A percentile compares a stretch with the other conserved stretches of the same genome.
These are phyloP conservation scores for Globisporangium camurandrum DNA, from an alignment of 352 stramenopile species.

Conservation along the genomic window DNA sequence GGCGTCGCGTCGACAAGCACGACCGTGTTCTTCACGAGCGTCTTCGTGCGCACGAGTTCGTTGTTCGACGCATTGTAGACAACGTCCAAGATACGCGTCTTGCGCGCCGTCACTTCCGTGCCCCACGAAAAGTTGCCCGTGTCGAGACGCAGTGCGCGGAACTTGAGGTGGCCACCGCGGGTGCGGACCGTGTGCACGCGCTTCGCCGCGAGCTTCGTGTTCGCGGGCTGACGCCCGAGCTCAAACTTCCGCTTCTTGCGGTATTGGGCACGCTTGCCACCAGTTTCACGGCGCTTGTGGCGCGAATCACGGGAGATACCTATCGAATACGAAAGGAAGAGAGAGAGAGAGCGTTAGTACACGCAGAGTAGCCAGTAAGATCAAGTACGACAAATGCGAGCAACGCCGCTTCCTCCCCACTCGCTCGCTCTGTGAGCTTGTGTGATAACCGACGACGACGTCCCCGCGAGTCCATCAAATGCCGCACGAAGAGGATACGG, in stretches of 20 bases:
- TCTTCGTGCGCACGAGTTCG: conserved; percentile 99
- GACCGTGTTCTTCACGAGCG: conserved; percentile 98
- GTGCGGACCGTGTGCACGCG: conserved; percentile 94
- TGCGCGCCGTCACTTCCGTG: conserved; percentile 95
- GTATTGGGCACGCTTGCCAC: conserved; percentile 96
- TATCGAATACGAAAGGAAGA: conserved; percentile 17
- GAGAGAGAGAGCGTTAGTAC: conserved; percentile 1
- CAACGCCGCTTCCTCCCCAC: too few species aligned
- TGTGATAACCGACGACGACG: conserved; percentile 12
- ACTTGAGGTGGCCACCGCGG: conserved; percentile 98
- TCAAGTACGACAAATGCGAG: too few species aligned
- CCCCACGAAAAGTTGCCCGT: conserved; percentile 99
- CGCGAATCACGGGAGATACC: conserved; percentile 99
- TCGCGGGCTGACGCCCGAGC: conserved; percentile 95
- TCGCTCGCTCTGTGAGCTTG: too few species aligned
- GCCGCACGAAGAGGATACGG: conserved; percentile 87
- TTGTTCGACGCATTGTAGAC: conserved; percentile 99
- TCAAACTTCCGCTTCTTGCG: conserved; percentile 99
- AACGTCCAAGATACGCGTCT: conserved; percentile 99
- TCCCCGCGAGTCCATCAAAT: conserved; percentile 64
- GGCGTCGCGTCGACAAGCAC: conserved; percentile 97
- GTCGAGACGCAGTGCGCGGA: conserved; percentile 96
- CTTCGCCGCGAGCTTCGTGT: conserved; percentile 98
- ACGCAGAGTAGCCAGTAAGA: too few species aligned
- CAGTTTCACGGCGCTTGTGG: conserved; percentile 99